Percentiles rank a stretch among this genome's conserved stretches.
These are phyloP conservation scores for Plectosphaerella sp. DNA, from an alignment of 2,329 filamentous ascomycete species.

Conservation along the genomic window DNA sequence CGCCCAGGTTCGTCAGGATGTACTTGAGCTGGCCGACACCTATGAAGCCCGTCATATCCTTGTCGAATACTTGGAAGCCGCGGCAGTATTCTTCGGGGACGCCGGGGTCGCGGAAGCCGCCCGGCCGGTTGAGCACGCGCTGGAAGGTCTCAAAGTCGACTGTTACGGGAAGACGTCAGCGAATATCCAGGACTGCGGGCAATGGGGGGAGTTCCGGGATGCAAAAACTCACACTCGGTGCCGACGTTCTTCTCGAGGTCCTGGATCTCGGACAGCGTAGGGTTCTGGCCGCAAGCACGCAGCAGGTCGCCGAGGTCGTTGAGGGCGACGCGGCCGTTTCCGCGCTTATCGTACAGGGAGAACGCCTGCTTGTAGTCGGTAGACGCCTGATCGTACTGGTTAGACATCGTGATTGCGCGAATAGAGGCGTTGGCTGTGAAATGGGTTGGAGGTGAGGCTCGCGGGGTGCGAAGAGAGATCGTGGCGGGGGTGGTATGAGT, in stretches of 20 bases:
- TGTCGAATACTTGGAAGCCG: constrained; percentile 98
- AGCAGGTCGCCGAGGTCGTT: constrained; percentile 89
- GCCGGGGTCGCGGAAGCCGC: constrained; percentile 96
- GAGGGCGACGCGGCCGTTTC: constrained; percentile 84
- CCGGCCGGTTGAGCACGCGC: constrained; percentile 93
- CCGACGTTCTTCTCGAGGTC: constrained; percentile 90
- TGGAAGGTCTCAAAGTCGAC: constrained; percentile 98
- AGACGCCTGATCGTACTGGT: constrained; percentile 58
- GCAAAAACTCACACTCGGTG: constrained; percentile 76
- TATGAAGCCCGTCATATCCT: constrained; percentile 97
- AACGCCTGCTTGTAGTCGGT: constrained; percentile 99
- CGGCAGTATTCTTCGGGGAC: constrained; percentile 98
- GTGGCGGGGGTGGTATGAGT: not conserved
- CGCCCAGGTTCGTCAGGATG: constrained; percentile 93
- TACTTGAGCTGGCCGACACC: constrained; percentile 97
- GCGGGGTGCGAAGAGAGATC: not conserved
- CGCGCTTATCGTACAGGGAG: constrained; percentile 98
- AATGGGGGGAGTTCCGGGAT: not conserved
- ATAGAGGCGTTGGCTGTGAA: not conserved
- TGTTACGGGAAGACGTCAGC: constrained; percentile 28
- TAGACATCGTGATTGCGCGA: constrained; percentile 40
- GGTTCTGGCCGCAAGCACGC: constrained; percentile 96
- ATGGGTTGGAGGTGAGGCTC: not conserved
- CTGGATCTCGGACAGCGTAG: constrained; percentile 85
- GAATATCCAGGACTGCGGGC: constrained; percentile 8